These are phyloP conservation scores for Elsinoe australis DNA, from an alignment of 2,329 filamentous ascomycete species.

Conservation along the genomic window DNA sequence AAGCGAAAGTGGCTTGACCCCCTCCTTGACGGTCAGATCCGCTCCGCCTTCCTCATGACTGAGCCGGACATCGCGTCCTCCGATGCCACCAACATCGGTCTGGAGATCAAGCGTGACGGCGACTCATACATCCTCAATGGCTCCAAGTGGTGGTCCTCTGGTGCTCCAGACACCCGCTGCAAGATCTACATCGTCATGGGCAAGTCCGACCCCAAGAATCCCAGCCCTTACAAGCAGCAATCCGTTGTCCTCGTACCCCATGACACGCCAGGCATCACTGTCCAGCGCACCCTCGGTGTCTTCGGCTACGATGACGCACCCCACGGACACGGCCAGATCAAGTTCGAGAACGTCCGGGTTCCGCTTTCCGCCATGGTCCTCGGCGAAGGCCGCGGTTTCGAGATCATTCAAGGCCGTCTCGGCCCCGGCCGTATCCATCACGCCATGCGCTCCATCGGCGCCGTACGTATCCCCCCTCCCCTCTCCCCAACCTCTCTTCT, in stretches of 20 bases:
- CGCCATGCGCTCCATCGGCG: constrained; percentile 90
- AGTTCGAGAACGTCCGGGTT: constrained; percentile 82
- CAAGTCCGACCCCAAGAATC: constrained; percentile 71
- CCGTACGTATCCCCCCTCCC: constrained; percentile 42
- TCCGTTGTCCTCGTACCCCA: constrained; percentile 86
- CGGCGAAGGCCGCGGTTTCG: constrained; percentile 88
- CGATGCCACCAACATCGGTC: constrained; percentile 44
- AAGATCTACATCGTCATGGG: constrained; percentile 94
- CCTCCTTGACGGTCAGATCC: constrained; percentile 42
- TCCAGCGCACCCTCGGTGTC: constrained; percentile 86
- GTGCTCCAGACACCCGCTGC: constrained; percentile 87
- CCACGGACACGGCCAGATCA: constrained; percentile 90
- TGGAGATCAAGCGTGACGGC: constrained; percentile 74
- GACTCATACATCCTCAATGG: constrained; percentile 89
- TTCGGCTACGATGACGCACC: constrained; percentile 98
- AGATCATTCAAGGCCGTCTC: constrained; percentile 95
- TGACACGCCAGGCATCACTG: constrained; percentile 73
- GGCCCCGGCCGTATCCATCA: constrained; percentile 96
- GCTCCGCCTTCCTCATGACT: constrained; percentile 46
- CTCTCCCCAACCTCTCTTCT: not conserved
- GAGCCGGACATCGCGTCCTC: constrained; percentile 45
- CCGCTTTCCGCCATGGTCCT: constrained; percentile 78
- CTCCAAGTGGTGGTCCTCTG: constrained; percentile 98
- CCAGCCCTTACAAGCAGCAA: constrained; percentile 78
- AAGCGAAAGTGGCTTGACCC: constrained; percentile 46